Evolutionary conservation across 805 yeast species (phyloP).

Genomic region (Candida morakotiae): DNA sequence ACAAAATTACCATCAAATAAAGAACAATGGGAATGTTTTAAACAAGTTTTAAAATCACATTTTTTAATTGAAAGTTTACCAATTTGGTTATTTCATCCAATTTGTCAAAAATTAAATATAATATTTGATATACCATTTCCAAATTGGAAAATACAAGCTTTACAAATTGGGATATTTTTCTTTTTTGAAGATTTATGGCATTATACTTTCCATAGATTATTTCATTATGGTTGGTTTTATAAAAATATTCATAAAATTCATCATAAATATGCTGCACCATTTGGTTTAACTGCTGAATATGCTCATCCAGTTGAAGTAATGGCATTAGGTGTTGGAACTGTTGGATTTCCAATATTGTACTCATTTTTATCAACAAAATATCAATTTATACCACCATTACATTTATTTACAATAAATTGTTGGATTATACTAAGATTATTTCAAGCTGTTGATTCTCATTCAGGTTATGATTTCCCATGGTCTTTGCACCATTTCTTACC

Average conservation of each 20-base stretch:
- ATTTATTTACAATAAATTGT: slow-evolving; percentile 79
- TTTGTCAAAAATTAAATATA: slow-evolving; percentile 79
- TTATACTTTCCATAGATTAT: slow-evolving; percentile 88
- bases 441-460: slow-evolving; percentile 97
- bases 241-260: slow-evolving; percentile 95
- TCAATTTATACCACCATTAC: slow-evolving; percentile 44
- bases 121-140: slow-evolving; percentile 85
- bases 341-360: slow-evolving; percentile 87
- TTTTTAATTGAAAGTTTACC: slow-evolving; percentile 92
- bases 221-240: slow-evolving; percentile 87
- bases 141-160: slow-evolving; percentile 46
- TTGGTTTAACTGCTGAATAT: slow-evolving; percentile 95
- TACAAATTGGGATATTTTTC: slow-evolving; percentile 75
- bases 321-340: slow-evolving; percentile 91
- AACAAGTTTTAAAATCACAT: slow-evolving; percentile 80
- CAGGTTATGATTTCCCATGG: slow-evolving; percentile 98
- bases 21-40: slow-evolving; percentile 92
- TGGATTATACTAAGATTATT: slow-evolving; percentile 88
- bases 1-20: slow-evolving; percentile 70
- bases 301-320: slow-evolving; percentile 95
- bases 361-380: slow-evolving; percentile 64
- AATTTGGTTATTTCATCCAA: slow-evolving; percentile 95
- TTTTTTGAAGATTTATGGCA: slow-evolving; percentile 94
- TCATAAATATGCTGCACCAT: slow-evolving; percentile 97
- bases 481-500: slow-evolving; percentile 89